A percentile compares a stretch with the other conserved stretches of the same genome.
phyloP scores from a whole-genome alignment of 2,329 filamentous ascomycete species.

The Ophiostoma montium region DNA sequence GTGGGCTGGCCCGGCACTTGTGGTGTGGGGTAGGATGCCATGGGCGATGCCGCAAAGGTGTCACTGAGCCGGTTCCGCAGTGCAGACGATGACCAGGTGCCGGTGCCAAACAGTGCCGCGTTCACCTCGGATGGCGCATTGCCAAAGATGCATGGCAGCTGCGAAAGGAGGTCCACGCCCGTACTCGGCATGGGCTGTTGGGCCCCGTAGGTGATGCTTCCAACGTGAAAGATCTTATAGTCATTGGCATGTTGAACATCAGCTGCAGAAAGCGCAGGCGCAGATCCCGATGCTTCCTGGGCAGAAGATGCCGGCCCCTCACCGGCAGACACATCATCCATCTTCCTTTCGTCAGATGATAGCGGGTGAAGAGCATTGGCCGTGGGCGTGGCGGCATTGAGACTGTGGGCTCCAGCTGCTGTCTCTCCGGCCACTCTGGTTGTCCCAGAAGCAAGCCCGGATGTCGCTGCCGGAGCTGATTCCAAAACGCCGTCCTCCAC shows the following conservation, averaged over 20 bases:
- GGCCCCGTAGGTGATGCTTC: background rate
- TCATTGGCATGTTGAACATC: background rate
- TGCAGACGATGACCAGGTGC: background rate
- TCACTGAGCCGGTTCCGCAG: background rate
- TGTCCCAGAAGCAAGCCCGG: background rate
- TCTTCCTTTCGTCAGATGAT: background rate
- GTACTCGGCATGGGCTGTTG: no score
- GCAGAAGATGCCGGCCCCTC: background rate
- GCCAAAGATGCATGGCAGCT: background rate
- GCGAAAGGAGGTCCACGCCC: background rate
- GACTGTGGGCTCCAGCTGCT: no score
- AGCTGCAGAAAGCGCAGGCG: background rate
- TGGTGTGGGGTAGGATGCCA: background rate
- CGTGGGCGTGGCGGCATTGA: no score
- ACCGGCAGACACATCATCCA: background rate
- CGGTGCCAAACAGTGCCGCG: background rate
- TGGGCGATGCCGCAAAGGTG: background rate
- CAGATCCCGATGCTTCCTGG: background rate
- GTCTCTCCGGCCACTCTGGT: no score
- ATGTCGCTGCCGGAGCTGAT: background rate
- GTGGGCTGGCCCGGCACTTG: background rate
- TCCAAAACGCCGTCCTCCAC: background rate
- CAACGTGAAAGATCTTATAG: background rate
- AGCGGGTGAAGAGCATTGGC: no score
- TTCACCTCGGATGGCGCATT: background rate